Base-by-base conservation (phyloP, 176 grass and related monocot genomes). In the Miscanthus lutarioriparius region DNA sequence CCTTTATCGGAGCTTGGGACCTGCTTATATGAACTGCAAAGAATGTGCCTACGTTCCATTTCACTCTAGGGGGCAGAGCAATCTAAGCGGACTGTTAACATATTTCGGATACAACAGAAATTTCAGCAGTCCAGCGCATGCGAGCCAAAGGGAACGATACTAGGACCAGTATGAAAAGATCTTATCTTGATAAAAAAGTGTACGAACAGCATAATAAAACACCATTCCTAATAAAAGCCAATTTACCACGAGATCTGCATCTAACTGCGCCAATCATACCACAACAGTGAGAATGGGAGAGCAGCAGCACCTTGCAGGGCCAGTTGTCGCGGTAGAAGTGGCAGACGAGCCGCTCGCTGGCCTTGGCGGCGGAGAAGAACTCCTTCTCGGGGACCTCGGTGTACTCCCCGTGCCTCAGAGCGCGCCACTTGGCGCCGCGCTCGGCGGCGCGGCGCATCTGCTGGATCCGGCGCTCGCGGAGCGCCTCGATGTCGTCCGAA, bases 281-380 rank as follows among this genome's bases (percentile, higher is more conserved):
- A 32, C 26, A 16, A 32, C 17, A 22, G 7, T 1, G 6, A 53
- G 41, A 8, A 0, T 13, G 13, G 11, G 41, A 35, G 11, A 73
- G 22, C 16, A 30, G 17, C 4, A 9, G 77, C 81, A 99, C 96
- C 96, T 96, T 94, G 91, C 91, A 99, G 0, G 93, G 96, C 96
- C 96, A 99, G 84, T 99, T 99, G 19, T 99, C 89, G 48, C 96
- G 91, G 78, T 96, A 94, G 88, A 94, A 99, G 79, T 99, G 96
- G 87, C 96, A 99, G 22, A 99, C 89, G 78, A 99, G 86, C 37
- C 91, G 87, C 59, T 96, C 93, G 79, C 93, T 96, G 40, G 93
- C 96, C 77, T 98, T 98, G 22, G 89, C 93, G 13, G 79, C 87
- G 38, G 93, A 23, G 85, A 98, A 98, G 74, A 98, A 98, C n/a